Percentiles rank a stretch among this genome's conserved stretches.
phyloP scores from a whole-genome alignment of 305 asterid genomes.

The Fraxinus albicans region DNA sequence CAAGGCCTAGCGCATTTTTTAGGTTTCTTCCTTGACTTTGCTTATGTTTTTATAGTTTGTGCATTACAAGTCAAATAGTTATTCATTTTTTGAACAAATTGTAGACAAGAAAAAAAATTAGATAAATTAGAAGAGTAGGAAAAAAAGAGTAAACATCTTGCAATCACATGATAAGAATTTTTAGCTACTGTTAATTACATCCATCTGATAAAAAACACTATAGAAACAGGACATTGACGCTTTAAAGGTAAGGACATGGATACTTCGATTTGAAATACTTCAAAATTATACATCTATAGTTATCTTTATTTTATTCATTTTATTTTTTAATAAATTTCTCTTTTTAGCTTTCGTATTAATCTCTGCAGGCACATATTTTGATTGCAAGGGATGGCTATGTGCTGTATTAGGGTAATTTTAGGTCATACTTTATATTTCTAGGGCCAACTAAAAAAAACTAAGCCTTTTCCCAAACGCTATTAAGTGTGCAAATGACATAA shows the following conservation, averaged over 20 bases:
- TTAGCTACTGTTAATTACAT: background rate
- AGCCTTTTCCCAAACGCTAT: background rate
- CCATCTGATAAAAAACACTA: background rate
- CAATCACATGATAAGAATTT: slow-evolving; percentile 1
- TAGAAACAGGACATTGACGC: background rate
- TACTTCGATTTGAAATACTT: background rate
- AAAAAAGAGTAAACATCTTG: background rate
- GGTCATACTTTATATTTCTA: background rate
- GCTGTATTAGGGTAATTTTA: background rate
- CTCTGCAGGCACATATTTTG: background rate
- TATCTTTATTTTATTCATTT: background rate
- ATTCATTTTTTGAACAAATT: background rate
- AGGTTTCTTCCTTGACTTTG: slow-evolving; percentile 46
- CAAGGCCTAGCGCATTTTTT: slow-evolving; percentile 98
- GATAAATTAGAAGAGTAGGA: background rate
- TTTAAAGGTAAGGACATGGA: background rate
- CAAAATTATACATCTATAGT: background rate
- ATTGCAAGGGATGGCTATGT: background rate
- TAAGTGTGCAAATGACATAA: background rate
- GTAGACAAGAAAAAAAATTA: background rate
- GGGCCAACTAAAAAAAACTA: background rate
- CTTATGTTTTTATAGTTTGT: slow-evolving; percentile 1
- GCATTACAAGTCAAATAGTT: background rate
- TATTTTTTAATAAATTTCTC: background rate
- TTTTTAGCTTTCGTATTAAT: background rate